Base-by-base conservation (phyloP, 306 rosid species). In the Sechiopsis laciniata region DNA sequence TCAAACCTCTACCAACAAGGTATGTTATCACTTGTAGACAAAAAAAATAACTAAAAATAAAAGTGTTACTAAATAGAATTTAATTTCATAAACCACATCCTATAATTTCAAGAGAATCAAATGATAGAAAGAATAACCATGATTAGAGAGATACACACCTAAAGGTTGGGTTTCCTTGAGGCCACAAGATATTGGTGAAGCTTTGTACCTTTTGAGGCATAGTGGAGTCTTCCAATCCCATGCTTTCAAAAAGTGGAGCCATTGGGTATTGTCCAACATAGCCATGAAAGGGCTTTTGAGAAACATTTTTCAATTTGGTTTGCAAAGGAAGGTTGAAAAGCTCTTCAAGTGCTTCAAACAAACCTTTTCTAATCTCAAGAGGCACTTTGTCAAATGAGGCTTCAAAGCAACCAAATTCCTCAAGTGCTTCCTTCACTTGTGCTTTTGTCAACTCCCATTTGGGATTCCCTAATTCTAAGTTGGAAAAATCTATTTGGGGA, bases 381-480 rank as follows among this genome's bases (percentile, higher is more conserved):
- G 84, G 78, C 42, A 91, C 83, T 81, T 79, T 75, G 55, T 78
- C 76, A 74, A 84, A 89, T 50, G 66, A 53, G 22, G 85, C 93
- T 80, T 91, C 90, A 74, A 89, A 89, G 82, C 89, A 88, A 65
- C 95, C 97, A 53, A 72, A 91, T 57, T 87, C 88, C 52, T 67
- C 80, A 53, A 85, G 84, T 58, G 90, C 90, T 58, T 82, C 20
- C 55, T 75, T 45, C 19, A 89, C 97, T 82, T 73, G 85, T 40
- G 85, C 69, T 68, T 80, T 89, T 79, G 84, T 81, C 42, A 17
- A 71, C 9, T 82, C 86, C 96, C 96, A 89, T 50, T 87, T 80
- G 2, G 77, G 42, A 19, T 76, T 78, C 5, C 78, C 77, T 22
- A 56, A 71, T 50, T 78, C 65, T 42, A 78, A 61, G 46, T 65